Percentiles rank a stretch among this genome's conserved stretches.
These are phyloP conservation scores for Pleurotus tuber-regium DNA, from an alignment of 768 basidiomycete genomes.

Conservation along the genomic window DNA sequence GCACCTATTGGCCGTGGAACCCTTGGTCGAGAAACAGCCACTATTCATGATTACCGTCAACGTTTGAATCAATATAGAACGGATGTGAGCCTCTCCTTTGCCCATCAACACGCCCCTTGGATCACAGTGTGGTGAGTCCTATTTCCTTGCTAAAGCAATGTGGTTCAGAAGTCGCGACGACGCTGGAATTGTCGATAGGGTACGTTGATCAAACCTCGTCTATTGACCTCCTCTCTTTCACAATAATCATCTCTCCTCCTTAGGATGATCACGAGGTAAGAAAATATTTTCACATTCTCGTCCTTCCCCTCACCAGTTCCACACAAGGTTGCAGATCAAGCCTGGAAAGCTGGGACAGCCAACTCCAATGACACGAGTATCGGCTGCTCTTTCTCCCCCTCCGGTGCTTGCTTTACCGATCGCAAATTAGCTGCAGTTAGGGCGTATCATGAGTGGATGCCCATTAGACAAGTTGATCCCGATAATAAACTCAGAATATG, in stretches of 20 bases:
- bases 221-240: neutral
- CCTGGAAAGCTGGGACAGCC: slow-evolving; percentile 56
- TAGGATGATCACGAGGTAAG: slow-evolving; percentile 52
- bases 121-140: slow-evolving; percentile 48
- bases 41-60: slow-evolving; percentile 53
- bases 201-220: neutral
- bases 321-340: slow-evolving; percentile 30
- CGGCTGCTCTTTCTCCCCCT: slow-evolving; percentile 50
- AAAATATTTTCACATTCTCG: neutral
- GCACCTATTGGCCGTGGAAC: slow-evolving; percentile 47
- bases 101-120: slow-evolving; percentile 53
- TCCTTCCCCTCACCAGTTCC: neutral
- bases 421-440: slow-evolving; percentile 53
- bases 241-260: neutral
- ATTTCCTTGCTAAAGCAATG: neutral
- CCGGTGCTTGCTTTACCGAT: slow-evolving; percentile 57
- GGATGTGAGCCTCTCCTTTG: slow-evolving; percentile 43
- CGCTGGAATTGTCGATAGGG: neutral
- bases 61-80: slow-evolving; percentile 52
- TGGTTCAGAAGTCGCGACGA: neutral
- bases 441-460: slow-evolving; percentile 41
- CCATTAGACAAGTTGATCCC: slow-evolving; percentile 54
- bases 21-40: slow-evolving; percentile 53
- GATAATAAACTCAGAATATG: slow-evolving; percentile 58
- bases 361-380: slow-evolving; percentile 50